These are phyloP conservation scores for Sordariomycetes sp. DNA, from an alignment of 2,329 filamentous ascomycete species.

Conservation along the genomic window DNA sequence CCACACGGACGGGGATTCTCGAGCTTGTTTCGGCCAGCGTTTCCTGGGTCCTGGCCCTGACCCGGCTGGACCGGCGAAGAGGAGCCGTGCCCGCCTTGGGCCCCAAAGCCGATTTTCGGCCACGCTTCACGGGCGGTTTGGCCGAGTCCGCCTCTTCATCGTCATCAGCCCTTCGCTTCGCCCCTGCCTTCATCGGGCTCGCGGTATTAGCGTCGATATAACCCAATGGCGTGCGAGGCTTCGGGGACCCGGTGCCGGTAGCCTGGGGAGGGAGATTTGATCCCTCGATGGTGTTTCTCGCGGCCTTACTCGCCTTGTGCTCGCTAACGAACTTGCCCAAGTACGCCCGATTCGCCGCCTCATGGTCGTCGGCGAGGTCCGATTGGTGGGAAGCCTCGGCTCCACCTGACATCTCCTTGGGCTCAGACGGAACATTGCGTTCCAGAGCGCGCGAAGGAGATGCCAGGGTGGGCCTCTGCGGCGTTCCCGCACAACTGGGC, in stretches of 20 bases:
- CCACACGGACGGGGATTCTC: conserved; percentile 1
- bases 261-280: neutral
- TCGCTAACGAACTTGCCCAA: conserved; percentile 1
- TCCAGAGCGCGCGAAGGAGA: neutral
- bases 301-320: conserved; percentile 4
- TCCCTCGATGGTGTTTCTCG: neutral
- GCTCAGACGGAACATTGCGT: neutral
- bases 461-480: neutral
- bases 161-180: conserved; percentile 1
- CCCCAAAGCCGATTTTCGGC: neutral
- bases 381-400: neutral
- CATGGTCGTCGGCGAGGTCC: neutral
- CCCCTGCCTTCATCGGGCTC: conserved; percentile 1
- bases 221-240: neutral
- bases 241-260: conserved; percentile 1
- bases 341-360: conserved; percentile 1
- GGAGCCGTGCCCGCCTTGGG: neutral
- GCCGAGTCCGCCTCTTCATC: neutral
- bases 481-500: neutral
- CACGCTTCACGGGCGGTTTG: neutral
- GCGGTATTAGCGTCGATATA: conserved; percentile 3
- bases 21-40: neutral
- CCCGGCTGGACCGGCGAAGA: conserved; percentile 1
- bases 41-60: neutral
- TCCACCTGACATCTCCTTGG: neutral